Conservation (phyloP, 371 early-diverging fungal species). For the Zychaea mexicana region DNA sequence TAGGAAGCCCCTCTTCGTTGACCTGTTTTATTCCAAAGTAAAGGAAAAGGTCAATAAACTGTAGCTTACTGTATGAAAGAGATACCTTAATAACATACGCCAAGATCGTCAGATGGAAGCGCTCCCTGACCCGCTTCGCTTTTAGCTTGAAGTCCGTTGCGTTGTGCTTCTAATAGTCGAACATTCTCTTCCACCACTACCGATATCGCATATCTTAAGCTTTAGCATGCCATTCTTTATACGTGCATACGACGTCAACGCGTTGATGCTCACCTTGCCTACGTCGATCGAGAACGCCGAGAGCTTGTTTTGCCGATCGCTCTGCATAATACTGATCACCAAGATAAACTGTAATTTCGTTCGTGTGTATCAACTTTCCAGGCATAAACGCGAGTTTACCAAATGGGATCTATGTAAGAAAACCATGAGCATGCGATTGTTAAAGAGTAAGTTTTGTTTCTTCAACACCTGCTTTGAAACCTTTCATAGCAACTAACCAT, state of each 20-base stretch:
- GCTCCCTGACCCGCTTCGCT: slow-evolving; percentile 17
- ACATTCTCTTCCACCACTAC: slow-evolving; percentile 70
- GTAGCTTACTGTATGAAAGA: neutral
- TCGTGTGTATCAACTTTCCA: slow-evolving; percentile 86
- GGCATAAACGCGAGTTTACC: slow-evolving; percentile 90
- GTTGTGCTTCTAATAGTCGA: slow-evolving; percentile 49
- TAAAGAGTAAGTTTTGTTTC: neutral
- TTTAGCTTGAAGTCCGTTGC: slow-evolving; percentile 47
- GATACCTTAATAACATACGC: slow-evolving; percentile 3
- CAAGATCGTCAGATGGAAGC: slow-evolving; percentile 9
- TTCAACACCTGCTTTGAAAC: too few species aligned
- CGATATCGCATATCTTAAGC: neutral
- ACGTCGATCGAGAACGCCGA: slow-evolving; percentile 70
- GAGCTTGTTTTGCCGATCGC: slow-evolving; percentile 77
- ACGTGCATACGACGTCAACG: slow-evolving; percentile 14
- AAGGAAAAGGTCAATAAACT: neutral
- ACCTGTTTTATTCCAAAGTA: slow-evolving; percentile 35
- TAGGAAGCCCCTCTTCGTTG: slow-evolving; percentile 90
- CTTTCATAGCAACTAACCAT: slow-evolving; percentile 27
- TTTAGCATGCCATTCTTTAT: neutral
- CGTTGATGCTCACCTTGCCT: slow-evolving; percentile 71
- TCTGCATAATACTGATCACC: slow-evolving; percentile 94
- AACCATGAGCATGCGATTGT: neutral
- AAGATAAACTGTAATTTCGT: slow-evolving; percentile 82
- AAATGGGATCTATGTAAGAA: slow-evolving; percentile 43